Evolutionary conservation across 208 protist genomes (phyloP).

Genomic region (Balamuthia mandrillaris): DNA sequence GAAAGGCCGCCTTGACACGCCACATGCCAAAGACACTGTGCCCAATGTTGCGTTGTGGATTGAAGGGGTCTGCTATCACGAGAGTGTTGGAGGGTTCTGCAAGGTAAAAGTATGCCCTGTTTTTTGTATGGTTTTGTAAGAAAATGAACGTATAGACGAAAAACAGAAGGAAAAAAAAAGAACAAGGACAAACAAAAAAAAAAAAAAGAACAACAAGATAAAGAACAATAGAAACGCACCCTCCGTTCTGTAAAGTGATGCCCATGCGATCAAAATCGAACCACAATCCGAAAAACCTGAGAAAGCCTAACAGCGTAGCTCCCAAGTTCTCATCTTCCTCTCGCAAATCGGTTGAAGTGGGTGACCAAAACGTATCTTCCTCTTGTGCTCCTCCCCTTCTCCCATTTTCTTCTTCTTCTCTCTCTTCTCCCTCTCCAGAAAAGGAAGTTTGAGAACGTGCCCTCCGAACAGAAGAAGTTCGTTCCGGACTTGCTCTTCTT

Average conservation of each 20-base stretch:
- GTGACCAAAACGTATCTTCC: too few species aligned
- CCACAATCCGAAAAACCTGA: slow-evolving; percentile 6
- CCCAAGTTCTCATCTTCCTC: slow-evolving; percentile 37
- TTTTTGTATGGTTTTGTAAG: too few species aligned
- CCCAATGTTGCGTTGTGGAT: slow-evolving; percentile 29
- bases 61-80: slow-evolving; percentile 32
- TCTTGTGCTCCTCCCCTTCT: too few species aligned
- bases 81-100: slow-evolving; percentile 20
- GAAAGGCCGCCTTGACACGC: slow-evolving; percentile 28
- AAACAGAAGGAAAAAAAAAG: too few species aligned
- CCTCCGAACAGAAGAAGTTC: too few species aligned
- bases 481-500: too few species aligned
- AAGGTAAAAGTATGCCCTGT: slow-evolving; percentile 33
- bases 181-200: background rate
- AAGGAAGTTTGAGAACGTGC: too few species aligned
- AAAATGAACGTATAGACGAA: too few species aligned
- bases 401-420: too few species aligned
- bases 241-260: slow-evolving; percentile 24
- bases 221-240: background rate
- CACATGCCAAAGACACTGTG: slow-evolving; percentile 37
- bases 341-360: background rate
- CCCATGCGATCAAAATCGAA: slow-evolving; percentile 35
- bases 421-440: too few species aligned
- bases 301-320: slow-evolving; percentile 5
- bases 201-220: background rate